A percentile compares a stretch with the other conserved stretches of the same genome.
Conservation (phyloP, 2,329 filamentous ascomycete species). For the Ampelomyces quisqualis region DNA sequence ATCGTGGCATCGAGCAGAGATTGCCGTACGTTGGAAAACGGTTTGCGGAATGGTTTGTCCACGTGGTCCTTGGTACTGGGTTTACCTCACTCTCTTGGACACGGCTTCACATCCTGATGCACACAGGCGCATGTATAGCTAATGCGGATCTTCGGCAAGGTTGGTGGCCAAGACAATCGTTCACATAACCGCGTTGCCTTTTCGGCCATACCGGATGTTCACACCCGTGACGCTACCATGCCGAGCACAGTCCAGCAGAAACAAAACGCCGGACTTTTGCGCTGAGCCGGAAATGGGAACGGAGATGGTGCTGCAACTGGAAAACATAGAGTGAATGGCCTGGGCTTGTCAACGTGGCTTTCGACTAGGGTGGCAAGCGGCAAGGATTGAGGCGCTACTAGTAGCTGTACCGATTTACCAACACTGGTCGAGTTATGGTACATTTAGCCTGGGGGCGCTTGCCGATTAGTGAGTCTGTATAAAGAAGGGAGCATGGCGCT, state of each 20-base stretch:
- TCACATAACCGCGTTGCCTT: no score
- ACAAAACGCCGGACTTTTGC: no score
- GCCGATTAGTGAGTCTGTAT: neutral
- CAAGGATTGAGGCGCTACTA: neutral
- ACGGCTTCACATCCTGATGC: no score
- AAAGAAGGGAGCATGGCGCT: neutral
- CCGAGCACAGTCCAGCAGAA: neutral
- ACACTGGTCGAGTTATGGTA: neutral
- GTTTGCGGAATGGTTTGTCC: neutral
- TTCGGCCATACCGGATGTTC: neutral
- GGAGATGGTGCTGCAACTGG: neutral
- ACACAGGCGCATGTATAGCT: no score
- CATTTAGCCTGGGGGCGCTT: neutral
- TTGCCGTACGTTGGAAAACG: neutral
- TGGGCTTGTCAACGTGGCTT: neutral
- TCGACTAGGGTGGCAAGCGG: neutral
- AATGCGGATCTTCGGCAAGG: no score
- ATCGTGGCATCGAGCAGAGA: neutral
- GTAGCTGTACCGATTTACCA: neutral
- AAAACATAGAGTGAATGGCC: neutral
- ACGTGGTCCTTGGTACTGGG: no score
- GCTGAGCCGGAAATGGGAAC: no score
- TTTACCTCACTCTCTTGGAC: no score
- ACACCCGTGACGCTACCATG: neutral
- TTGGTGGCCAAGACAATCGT: no score